Base-by-base conservation (phyloP, 1,139 yeast species). In the Suhomyces maxii region DNA sequence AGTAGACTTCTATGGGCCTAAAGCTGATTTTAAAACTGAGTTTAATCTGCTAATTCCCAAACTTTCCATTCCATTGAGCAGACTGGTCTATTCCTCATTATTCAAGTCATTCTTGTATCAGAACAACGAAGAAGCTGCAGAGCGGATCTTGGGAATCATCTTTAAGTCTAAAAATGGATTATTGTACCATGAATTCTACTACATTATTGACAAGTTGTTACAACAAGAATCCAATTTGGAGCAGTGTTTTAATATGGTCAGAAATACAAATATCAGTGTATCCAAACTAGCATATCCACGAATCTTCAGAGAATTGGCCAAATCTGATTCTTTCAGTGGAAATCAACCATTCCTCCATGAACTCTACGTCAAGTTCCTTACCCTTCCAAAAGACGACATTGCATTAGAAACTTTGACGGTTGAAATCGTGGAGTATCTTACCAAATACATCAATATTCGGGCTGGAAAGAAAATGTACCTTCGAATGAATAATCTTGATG, bases 31-130 rank as follows among this genome's bases (percentile, higher is more conserved):
- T 18, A 38, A 36, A 18, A 13, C 39, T 0, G 50, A 55, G 38
- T 65, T 68, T 44, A 55, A 61, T 25, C 40, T 39, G 6, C 48
- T 66, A 14, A 48, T 68, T 3, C 54, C 56, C 28, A 45, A 49
- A n/a, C 47, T 71, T 9, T 44, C 43, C 11, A 58, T 67, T 2
- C 77, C 77, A 7, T 51, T 71, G 23, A 52, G 59, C 32, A 55
- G 76, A 35, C 63, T 61, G 54, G 62, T 72, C 1, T 56, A 73
- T n/a, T 66, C 75, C 3, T 62, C 63, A 45, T 58, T 74, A 34
- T 64, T 73, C 40, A 55, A 56, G n/a, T 57, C 65, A 3, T 71
- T 70, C 45, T 46, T 71, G 36, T 34, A 39, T 8, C 65, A 59
- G 38, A 60, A 63, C 34, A 63, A 64, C 41, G 67, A 64, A 37